Conservation (phyloP, 805 yeast genomes). For the Ogataea paraovalis region DNA sequence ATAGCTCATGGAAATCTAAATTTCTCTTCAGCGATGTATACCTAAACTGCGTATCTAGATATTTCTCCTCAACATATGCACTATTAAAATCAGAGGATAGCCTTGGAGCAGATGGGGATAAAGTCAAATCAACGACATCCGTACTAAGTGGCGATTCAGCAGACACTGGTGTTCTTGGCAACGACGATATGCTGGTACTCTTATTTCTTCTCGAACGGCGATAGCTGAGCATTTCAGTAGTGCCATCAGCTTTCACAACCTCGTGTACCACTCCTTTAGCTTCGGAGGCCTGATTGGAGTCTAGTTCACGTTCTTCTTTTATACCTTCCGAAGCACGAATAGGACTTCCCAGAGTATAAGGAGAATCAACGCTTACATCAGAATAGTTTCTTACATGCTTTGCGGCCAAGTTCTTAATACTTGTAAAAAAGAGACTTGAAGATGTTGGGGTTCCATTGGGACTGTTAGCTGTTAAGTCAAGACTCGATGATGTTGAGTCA, state of each 20-base stretch:
- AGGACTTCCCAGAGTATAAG: slow-evolving; percentile 13
- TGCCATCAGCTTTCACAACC: slow-evolving; percentile 19
- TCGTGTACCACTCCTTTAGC: slow-evolving; percentile 17
- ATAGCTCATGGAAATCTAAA: slow-evolving; percentile 72
- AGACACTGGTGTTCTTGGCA: slow-evolving; percentile 17
- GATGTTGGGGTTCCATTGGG: slow-evolving; percentile 9
- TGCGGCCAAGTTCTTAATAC: slow-evolving; percentile 18
- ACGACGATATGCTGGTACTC: slow-evolving; percentile 17
- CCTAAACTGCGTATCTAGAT: slow-evolving; percentile 52
- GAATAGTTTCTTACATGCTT: slow-evolving; percentile 19
- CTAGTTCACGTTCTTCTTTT: slow-evolving; percentile 8
- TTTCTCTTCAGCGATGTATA: slow-evolving; percentile 64
- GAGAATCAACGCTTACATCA: slow-evolving; percentile 17
- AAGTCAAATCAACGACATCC: slow-evolving; percentile 6
- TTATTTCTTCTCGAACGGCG: slow-evolving; percentile 23
- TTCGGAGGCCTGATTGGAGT: slow-evolving; percentile 1
- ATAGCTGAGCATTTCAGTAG: slow-evolving; percentile 30
- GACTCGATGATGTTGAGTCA: slow-evolving; percentile 12
- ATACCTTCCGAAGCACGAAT: slow-evolving; percentile 3
- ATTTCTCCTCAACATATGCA: slow-evolving; percentile 56
- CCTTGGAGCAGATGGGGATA: slow-evolving; percentile 5
- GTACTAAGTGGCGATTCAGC: slow-evolving; percentile 9
- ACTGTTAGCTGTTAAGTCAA: slow-evolving; percentile 17
- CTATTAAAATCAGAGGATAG: slow-evolving; percentile 33
- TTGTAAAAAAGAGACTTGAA: slow-evolving; percentile 16